phyloP scores from a whole-genome alignment of 495 filamentous ascomycete species.

The Trichocladium antarcticum region DNA sequence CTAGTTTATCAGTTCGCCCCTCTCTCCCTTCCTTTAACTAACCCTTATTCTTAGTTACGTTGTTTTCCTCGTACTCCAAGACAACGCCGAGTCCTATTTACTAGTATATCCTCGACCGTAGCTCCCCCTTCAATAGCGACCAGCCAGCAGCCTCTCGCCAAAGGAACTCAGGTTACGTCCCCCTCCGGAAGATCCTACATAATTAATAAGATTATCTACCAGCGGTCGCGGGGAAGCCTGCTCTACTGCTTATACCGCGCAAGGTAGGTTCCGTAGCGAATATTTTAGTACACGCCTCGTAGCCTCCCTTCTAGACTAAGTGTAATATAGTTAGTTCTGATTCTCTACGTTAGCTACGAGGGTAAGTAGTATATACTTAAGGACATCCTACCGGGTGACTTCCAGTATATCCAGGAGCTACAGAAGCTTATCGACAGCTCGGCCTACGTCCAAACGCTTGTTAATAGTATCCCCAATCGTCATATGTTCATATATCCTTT shows the following conservation, averaged over 20 bases:
- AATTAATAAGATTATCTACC: slow-evolving; percentile 2
- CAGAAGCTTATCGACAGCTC: slow-evolving; percentile 1
- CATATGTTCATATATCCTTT: slow-evolving; percentile 4
- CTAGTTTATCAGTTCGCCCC: neutral
- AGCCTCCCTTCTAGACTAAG: neutral
- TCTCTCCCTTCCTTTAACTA: neutral
- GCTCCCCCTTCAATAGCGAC: neutral
- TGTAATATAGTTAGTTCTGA: neutral
- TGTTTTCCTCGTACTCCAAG: neutral
- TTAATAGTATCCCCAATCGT: slow-evolving; percentile 1
- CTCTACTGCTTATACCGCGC: slow-evolving; percentile 4
- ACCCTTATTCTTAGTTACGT: neutral
- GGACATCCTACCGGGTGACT: slow-evolving; percentile 2
- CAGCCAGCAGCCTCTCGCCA: neutral
- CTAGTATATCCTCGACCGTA: neutral
- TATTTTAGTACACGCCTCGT: neutral
- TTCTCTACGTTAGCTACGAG: neutral
- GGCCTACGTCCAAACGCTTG: slow-evolving; percentile 1
- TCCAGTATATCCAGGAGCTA: neutral
- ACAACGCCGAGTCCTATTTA: neutral
- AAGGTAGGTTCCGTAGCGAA: neutral
- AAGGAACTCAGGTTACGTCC: neutral
- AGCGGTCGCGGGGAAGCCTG: neutral
- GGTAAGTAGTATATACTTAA: slow-evolving; percentile 3
- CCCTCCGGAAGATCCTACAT: neutral